phyloP scores from a whole-genome alignment of 257 asterid species.

The Solanum chaucha region DNA sequence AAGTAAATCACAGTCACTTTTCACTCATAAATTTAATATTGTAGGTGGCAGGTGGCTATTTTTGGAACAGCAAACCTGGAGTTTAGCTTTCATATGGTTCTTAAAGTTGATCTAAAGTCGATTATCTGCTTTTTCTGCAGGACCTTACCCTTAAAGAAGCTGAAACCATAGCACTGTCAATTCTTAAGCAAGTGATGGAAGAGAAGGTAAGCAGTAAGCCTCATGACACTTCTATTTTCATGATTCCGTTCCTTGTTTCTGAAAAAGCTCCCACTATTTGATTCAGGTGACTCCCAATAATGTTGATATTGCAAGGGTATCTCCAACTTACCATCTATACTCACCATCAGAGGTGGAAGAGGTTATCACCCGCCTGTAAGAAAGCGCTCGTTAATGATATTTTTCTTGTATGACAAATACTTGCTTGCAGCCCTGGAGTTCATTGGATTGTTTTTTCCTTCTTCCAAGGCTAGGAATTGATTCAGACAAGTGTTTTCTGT shows the following conservation, averaged over 20 bases:
- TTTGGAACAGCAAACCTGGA: background rate
- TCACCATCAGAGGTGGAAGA: conserved; percentile 51
- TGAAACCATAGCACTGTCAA: conserved; percentile 51
- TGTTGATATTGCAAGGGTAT: conserved; percentile 59
- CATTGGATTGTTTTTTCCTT: background rate
- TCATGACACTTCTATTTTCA: background rate
- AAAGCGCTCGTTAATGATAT: background rate
- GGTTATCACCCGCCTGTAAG: conserved; percentile 47
- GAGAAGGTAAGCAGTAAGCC: conserved; percentile 44
- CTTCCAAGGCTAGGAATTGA: background rate
- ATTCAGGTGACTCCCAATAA: conserved; percentile 60
- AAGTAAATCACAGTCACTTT: background rate
- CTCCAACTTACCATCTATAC: conserved; percentile 61
- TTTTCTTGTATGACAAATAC: background rate
- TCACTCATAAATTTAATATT: background rate
- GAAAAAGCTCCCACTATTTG: background rate
- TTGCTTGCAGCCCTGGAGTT: background rate
- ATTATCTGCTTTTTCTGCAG: conserved; percentile 17
- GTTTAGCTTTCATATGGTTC: background rate
- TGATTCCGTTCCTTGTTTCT: background rate
- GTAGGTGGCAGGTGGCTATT: background rate
- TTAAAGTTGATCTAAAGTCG: background rate
- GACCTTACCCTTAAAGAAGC: conserved; percentile 52
- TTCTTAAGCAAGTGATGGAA: conserved; percentile 61
- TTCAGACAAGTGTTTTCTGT: background rate